Base-by-base conservation (phyloP, 164 flowering plant species). In the Santalum album region DNA sequence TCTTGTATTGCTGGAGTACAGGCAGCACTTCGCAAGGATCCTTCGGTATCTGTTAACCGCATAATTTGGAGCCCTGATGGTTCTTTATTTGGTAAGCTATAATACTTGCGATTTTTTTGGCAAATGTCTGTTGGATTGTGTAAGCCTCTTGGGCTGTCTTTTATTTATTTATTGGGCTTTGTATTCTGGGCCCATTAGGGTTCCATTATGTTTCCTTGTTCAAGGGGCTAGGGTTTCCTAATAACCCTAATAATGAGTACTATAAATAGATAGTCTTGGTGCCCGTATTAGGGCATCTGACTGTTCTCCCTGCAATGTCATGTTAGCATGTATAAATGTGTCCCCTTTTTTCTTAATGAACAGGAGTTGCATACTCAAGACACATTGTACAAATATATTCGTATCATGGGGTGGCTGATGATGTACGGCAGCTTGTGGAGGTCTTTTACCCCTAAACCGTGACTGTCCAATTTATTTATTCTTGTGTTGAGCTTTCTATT, bases 41-140 rank as follows among this genome's bases (percentile, higher is more conserved):
- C 82, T 18, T 62, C 65, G 54, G 87, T 74, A 0, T 84, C 90
- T 20, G 84, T 89, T 24, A 89, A 81, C 62, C 83, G 92, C 43
- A 74, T 86, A 20, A 78, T 69, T 18, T 89, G 97, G 97, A 82
- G 90, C 39, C 95, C 87, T 22, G 97, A 86, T 76, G 97, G 97
- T 36, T 53, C 77, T 53, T 65, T 86, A 40, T 80, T 89, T 74
- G 97, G 97, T 89, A 73, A 70, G 80, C 34, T 42, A 57, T 45
- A 48, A 26, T 14, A n/a, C n/a, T n/a, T n/a, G n/a, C n/a, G n/a
- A n/a, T n/a, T n/a, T n/a, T n/a, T n/a, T n/a, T n/a, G n/a, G n/a
- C n/a, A n/a, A n/a, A n/a, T n/a, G n/a, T n/a, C n/a, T n/a, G n/a
- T n/a, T n/a, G n/a, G n/a, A n/a, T n/a, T n/a, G n/a, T n/a, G n/a